These are phyloP conservation scores for Russula sp. DNA, from an alignment of 768 basidiomycete genomes.

Conservation along the genomic window DNA sequence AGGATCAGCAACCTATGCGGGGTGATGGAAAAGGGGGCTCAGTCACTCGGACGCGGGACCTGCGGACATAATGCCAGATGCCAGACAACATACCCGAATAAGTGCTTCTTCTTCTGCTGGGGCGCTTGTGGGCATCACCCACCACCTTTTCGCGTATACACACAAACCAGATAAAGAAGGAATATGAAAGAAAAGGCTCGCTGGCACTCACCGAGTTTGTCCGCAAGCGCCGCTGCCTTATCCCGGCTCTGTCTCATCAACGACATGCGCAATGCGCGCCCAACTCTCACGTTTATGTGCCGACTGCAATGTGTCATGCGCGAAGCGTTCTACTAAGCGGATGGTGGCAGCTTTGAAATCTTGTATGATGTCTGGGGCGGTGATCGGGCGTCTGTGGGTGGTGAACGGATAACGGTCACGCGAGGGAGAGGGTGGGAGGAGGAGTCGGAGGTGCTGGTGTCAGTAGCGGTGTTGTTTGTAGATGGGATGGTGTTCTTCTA, in stretches of 20 bases:
- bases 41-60: too few relatives aligned
- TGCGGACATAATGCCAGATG: too few relatives aligned
- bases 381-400: conserved; percentile 38
- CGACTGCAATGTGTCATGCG: conserved; percentile 42
- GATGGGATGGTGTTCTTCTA: conserved; percentile 36
- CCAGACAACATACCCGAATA: background rate
- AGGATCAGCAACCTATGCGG: background rate
- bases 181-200: background rate
- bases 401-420: conserved; percentile 34
- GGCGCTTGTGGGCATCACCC: too few relatives aligned
- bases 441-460: conserved; percentile 39
- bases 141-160: background rate
- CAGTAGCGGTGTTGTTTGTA: background rate
- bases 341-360: conserved; percentile 68
- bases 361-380: conserved; percentile 54
- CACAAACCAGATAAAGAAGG: background rate
- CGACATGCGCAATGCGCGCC: conserved; percentile 63
- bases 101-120: background rate
- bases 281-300: conserved; percentile 59
- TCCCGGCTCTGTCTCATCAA: conserved; percentile 68
- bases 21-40: background rate
- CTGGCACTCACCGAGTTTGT: conserved; percentile 60
- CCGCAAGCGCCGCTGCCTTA: conserved; percentile 64
- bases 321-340: conserved; percentile 63
- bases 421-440: conserved; percentile 30